Evolutionary conservation across 257 asterid species (phyloP).

Genomic region (Thymus mandschuricus): DNA sequence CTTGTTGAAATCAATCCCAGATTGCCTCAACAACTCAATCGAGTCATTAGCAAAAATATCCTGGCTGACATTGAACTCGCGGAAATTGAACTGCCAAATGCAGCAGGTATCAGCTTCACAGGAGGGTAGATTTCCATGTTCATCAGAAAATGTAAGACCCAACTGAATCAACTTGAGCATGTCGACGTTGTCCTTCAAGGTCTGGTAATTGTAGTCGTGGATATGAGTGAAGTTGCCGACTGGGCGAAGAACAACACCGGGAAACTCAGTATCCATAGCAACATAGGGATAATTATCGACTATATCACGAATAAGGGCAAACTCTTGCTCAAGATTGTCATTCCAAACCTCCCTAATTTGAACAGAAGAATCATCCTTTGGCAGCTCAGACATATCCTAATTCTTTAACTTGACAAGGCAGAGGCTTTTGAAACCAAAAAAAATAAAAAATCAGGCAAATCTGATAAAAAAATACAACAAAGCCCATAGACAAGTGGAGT

Average conservation of each 20-base stretch:
- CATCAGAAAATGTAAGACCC: constrained; percentile 46
- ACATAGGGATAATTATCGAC: constrained; percentile 42
- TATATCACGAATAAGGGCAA: constrained; percentile 44
- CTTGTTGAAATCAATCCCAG: constrained; percentile 47
- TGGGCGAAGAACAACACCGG: constrained; percentile 48
- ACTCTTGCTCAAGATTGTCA: constrained; percentile 46
- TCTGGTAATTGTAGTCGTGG: constrained; percentile 44
- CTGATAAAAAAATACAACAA: constrained; percentile 24
- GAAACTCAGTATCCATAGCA: constrained; percentile 54
- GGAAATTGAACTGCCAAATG: constrained; percentile 53
- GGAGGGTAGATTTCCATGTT: constrained; percentile 43
- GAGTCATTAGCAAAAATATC: constrained; percentile 47
- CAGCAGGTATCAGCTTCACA: constrained; percentile 39
- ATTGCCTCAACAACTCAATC: constrained; percentile 40
- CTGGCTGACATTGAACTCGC: constrained; percentile 40
- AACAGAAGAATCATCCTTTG: constrained; percentile 32
- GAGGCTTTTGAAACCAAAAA: background rate
- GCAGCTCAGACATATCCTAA: constrained; percentile 38
- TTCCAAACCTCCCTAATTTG: constrained; percentile 52
- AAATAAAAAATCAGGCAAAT: constrained; percentile 27
- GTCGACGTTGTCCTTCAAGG: constrained; percentile 48
- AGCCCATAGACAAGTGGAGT: constrained; percentile 18
- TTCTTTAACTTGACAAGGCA: constrained; percentile 3
- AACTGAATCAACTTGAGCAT: constrained; percentile 48
- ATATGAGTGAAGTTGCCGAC: constrained; percentile 39